phyloP scores from a whole-genome alignment of 163 green algal genomes.

The Scenedesmus sp. region DNA sequence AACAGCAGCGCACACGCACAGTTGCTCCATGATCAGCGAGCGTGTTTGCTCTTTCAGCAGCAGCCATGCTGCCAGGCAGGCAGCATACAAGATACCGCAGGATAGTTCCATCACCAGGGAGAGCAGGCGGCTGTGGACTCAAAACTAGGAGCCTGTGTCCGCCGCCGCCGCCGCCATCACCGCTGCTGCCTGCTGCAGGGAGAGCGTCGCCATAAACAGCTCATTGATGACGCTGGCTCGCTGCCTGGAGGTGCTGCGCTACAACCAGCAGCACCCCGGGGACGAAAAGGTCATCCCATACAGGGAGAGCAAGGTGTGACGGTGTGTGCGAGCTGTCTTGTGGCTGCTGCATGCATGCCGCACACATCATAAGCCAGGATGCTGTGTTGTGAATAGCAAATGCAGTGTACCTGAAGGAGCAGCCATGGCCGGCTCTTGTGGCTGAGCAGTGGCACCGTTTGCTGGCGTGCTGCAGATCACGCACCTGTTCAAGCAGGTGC shows the following conservation, averaged over 20 bases:
- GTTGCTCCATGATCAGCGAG: no score
- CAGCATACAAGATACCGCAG: no score
- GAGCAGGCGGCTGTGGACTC: no score
- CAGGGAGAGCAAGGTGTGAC: constrained; percentile 74
- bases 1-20: no score
- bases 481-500: constrained; percentile 81
- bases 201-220: constrained; percentile 89
- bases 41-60: no score
- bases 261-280: constrained; percentile 80
- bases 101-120: no score
- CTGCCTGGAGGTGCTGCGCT: constrained; percentile 85
- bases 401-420: no score
- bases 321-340: not conserved
- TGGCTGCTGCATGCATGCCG: constrained; percentile 30
- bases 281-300: constrained; percentile 69
- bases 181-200: constrained; percentile 61
- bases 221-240: constrained; percentile 86
- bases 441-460: not conserved
- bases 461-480: constrained; percentile 61
- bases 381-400: no score
- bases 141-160: no score
- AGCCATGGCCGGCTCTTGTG: not conserved
- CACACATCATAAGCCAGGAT: no score
- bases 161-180: not conserved
- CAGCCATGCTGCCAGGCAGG: no score